Evolutionary conservation across 352 stramenopile species (phyloP), one percentile per base, ranked within the genome.

Genomic region (Phytophthora crassamura): DNA sequence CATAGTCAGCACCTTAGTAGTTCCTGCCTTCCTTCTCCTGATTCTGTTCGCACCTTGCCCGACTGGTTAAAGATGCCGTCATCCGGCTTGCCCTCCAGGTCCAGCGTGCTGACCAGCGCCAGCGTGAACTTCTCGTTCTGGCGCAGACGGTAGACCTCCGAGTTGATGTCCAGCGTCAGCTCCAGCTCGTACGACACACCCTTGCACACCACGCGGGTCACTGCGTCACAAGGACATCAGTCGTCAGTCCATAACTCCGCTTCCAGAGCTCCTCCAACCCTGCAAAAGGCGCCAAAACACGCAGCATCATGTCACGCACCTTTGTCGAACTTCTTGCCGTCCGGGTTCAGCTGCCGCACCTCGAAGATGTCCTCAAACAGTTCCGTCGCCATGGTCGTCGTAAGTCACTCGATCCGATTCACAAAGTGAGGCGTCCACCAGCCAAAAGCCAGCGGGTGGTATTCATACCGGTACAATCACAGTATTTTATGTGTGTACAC

Each of bases 341-440:
- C 97, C 16, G 97, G 97, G 79, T 99, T 99, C 22, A 99, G 67
- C 62, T 97, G 83, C 40, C 89, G 97, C 60, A 99, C 95, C 84
- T 98, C 94, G 72, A 99, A 99, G 62, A 99, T 99, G 79, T 99
- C 97, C 82, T 99, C 97, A 87, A 99, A 99, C 47, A 99, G 75
- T 69, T 96, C 86, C 20, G 88, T 94, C 74, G 88, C 84, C 88
- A 96, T 96, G 12, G 25, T 79, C 20, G 25, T 12, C 8, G 41
- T 7, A 25, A 14, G 36, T 55, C 47, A 36, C 18, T 43, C 41
- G 15, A 32, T 32, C 36, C 41, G 15, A 60, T 54, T 55, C 43
- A 69, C 54, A 67, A 67, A 69, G 25, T 69, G 52, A 30, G 25
- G 41, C 52, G 51, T 49, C 51, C 41, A 59, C 59, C 41, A 64